These are phyloP conservation scores for Perkinsus olseni DNA, from an alignment of 169 alveolate species.

Conservation along the genomic window DNA sequence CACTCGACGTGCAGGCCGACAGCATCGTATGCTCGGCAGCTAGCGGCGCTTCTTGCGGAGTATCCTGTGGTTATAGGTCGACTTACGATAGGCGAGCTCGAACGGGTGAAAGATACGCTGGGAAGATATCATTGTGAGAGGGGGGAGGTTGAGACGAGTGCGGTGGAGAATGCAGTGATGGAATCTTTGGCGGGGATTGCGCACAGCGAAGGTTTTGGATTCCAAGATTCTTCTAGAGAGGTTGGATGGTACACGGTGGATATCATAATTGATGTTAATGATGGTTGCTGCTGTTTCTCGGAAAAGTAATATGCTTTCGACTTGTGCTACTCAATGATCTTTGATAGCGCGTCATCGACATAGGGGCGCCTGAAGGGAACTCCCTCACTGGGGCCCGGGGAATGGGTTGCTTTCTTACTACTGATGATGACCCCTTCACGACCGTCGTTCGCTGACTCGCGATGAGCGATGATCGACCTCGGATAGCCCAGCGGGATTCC, in stretches of 20 bases:
- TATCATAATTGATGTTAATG: background rate
- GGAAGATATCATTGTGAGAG: background rate
- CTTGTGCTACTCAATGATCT: background rate
- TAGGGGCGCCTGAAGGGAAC: background rate
- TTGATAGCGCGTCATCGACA: background rate
- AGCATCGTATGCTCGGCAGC: background rate
- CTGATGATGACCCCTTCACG: no score
- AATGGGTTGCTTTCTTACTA: no score
- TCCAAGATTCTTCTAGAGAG: background rate
- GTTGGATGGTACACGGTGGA: background rate
- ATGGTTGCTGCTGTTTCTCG: background rate
- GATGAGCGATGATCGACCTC: no score
- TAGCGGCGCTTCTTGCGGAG: background rate
- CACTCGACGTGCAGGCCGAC: background rate
- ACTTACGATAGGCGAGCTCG: background rate
- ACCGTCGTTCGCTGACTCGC: no score
- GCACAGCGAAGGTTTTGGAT: background rate
- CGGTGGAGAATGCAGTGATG: background rate
- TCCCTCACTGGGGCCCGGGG: background rate
- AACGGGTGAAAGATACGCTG: background rate
- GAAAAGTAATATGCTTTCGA: background rate
- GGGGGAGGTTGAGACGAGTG: background rate
- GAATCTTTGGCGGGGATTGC: background rate
- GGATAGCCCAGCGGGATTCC: no score
- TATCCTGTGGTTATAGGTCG: background rate